Percentiles rank a stretch among this genome's conserved stretches.
Conservation (phyloP, 352 stramenopile genomes). For the Phytophthora kernoviae region DNA sequence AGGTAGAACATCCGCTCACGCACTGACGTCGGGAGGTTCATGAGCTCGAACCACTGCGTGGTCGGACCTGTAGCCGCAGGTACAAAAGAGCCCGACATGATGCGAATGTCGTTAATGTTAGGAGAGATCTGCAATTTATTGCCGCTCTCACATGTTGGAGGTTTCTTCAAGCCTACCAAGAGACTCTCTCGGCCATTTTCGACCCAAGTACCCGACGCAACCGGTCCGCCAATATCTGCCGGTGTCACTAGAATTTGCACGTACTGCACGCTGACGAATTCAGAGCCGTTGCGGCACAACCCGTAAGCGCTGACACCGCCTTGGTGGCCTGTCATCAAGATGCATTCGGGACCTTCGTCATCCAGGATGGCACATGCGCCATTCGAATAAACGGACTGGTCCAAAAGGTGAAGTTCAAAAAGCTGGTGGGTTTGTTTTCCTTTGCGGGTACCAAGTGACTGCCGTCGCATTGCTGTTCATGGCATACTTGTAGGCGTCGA, state of each 20-base stretch:
- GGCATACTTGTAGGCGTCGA: slow-evolving; percentile 20
- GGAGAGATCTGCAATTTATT: slow-evolving; percentile 25
- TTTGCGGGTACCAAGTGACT: slow-evolving; percentile 37
- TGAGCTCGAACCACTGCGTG: slow-evolving; percentile 39
- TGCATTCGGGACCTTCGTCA: slow-evolving; percentile 32
- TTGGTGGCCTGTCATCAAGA: slow-evolving; percentile 45
- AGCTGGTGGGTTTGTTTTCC: slow-evolving; percentile 29
- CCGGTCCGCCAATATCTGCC: slow-evolving; percentile 37
- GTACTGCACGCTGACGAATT: slow-evolving; percentile 42
- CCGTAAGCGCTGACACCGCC: slow-evolving; percentile 41
- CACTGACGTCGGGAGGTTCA: slow-evolving; percentile 28
- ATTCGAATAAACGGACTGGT: slow-evolving; percentile 15
- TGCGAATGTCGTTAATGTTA: slow-evolving; percentile 14
- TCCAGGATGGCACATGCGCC: slow-evolving; percentile 35
- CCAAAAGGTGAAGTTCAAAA: slow-evolving; percentile 40
- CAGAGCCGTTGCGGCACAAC: slow-evolving; percentile 36
- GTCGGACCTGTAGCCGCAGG: slow-evolving; percentile 15
- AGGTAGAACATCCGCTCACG: slow-evolving; percentile 40
- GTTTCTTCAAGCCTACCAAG: slow-evolving; percentile 26
- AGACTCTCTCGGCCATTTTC: slow-evolving; percentile 40
- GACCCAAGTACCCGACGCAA: slow-evolving; percentile 34
- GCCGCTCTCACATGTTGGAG: slow-evolving; percentile 15
- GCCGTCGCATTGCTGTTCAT: slow-evolving; percentile 32
- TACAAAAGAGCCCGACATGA: slow-evolving; percentile 24
- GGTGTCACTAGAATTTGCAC: slow-evolving; percentile 36